Conservation (phyloP, 257 asterid species). For the Leonotis leonurus region DNA sequence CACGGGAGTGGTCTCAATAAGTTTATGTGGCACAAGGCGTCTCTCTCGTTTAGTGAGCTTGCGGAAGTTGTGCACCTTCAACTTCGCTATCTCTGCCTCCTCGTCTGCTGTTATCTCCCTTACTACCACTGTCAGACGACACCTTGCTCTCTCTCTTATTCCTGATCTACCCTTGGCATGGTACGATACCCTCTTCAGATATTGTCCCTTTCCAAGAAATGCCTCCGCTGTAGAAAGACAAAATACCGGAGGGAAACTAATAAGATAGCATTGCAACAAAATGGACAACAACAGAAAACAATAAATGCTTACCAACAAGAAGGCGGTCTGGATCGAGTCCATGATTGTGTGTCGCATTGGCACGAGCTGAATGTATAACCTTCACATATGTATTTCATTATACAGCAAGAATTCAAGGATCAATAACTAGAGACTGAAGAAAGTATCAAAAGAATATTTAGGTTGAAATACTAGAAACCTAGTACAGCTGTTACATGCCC, state of each 20-base stretch:
- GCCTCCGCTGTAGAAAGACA: slow-evolving; percentile 66
- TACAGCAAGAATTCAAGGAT: not conserved
- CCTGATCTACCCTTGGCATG: slow-evolving; percentile 74
- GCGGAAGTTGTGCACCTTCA: slow-evolving; percentile 69
- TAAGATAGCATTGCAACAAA: too few species aligned
- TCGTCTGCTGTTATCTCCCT: slow-evolving; percentile 84
- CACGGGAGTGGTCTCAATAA: slow-evolving; percentile 80
- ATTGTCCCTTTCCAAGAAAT: slow-evolving; percentile 83
- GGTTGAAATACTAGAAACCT: too few species aligned
- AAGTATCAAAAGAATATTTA: too few species aligned
- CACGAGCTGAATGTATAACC: slow-evolving; percentile 95
- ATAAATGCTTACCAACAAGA: slow-evolving; percentile 83
- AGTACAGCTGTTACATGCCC: too few species aligned
- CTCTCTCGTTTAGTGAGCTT: slow-evolving; percentile 67
- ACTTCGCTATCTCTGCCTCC: slow-evolving; percentile 82
- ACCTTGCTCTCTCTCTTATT: slow-evolving; percentile 57
- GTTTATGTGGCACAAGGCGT: slow-evolving; percentile 80
- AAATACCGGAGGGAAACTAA: not conserved
- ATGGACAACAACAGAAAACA: not conserved
- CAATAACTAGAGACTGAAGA: too few species aligned
- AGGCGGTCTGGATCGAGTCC: slow-evolving; percentile 78
- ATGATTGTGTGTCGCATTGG: slow-evolving; percentile 83
- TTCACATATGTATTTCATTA: slow-evolving; percentile 15
- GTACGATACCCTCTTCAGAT: slow-evolving; percentile 54
- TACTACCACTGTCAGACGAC: slow-evolving; percentile 76